Base-by-base conservation (phyloP, 345 rosid genomes). In the Turritis glabra region DNA sequence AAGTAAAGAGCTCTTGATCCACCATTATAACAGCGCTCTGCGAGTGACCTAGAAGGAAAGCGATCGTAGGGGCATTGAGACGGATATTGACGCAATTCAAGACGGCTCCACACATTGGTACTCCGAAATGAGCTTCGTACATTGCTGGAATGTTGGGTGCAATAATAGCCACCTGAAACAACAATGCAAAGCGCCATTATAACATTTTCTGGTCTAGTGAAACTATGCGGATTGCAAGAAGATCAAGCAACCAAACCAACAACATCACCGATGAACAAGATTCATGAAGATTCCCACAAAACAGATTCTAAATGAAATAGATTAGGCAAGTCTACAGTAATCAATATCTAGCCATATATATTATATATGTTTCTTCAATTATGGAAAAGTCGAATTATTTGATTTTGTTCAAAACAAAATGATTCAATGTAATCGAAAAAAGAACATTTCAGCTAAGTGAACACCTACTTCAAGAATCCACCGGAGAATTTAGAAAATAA, bases 81-180 rank as follows among this genome's bases (percentile, higher is more conserved):
- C 97, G 97, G 73, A 84, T 85, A 65, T 95, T 95, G 35, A 95
- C 86, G 22, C 72, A 23, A 76, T 95, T 95, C 66, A 95, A 27
- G 25, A 88, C 98, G 22, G 99, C 93, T 72, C 98, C 97, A 30
- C 87, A 70, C 98, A 95, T 92, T 52, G 98, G 97, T 80, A 90
- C 83, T 77, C 94, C 99, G 64, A 90, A 92, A 78, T 92, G 97
- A 67, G 95, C 87, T 87, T 95, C 98, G 30, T 80, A 95, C 67
- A 82, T 75, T 14, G 98, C 94, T 38, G 98, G 98, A 27, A 85
- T 25, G 81, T 95, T 92, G 5, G 99, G 98, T 19, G 99, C 96
- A 22, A 95, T 85, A 50, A 86, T 38, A 13, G 97, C 92, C 38
- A 92, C 97, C 97, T 92, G 90, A 60, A 10, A 22, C 14, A 10